Percentiles rank a stretch among this genome's conserved stretches.
Evolutionary conservation across 2,329 filamentous ascomycete genomes (phyloP).

Genomic region (Cadophora malorum): DNA sequence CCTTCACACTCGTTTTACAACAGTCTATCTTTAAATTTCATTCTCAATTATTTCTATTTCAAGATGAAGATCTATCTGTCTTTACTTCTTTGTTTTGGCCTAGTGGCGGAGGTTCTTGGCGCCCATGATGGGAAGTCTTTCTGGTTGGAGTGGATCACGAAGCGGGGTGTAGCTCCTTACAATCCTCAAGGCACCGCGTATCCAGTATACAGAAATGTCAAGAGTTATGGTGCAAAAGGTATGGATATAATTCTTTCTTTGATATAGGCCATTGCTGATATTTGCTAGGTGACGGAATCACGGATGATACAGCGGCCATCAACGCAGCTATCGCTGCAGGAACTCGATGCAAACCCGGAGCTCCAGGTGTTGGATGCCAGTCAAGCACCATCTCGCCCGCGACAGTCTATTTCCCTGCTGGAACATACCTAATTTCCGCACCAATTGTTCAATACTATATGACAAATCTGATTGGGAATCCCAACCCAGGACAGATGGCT

Average conservation of each 20-base stretch:
- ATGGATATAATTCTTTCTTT: neutral
- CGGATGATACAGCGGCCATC: slow-evolving; percentile 87
- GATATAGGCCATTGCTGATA: neutral
- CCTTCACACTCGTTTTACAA: slow-evolving; percentile 18
- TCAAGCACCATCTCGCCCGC: slow-evolving; percentile 55
- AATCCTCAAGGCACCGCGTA: slow-evolving; percentile 26
- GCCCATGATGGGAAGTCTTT: slow-evolving; percentile 19
- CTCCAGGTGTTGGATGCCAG: slow-evolving; percentile 50
- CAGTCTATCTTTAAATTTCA: slow-evolving; percentile 18
- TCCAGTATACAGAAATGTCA: slow-evolving; percentile 37
- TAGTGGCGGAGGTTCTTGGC: slow-evolving; percentile 20
- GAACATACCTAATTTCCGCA: slow-evolving; percentile 36
- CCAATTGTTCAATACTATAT: slow-evolving; percentile 35
- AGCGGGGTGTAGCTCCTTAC: slow-evolving; percentile 36
- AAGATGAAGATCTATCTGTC: slow-evolving; percentile 16
- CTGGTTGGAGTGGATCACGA: slow-evolving; percentile 35
- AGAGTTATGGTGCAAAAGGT: slow-evolving; percentile 36
- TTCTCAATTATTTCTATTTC: slow-evolving; percentile 10
- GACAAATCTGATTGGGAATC: slow-evolving; percentile 40
- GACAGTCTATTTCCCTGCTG: slow-evolving; percentile 36
- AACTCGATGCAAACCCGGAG: slow-evolving; percentile 47
- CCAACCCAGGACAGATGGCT: slow-evolving; percentile 55
- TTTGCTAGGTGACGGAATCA: slow-evolving; percentile 56
- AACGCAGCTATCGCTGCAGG: slow-evolving; percentile 57
- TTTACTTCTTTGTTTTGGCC: slow-evolving; percentile 16